Evolutionary conservation across 1,139 yeast species (phyloP).

Genomic region (Candida smagusa): DNA sequence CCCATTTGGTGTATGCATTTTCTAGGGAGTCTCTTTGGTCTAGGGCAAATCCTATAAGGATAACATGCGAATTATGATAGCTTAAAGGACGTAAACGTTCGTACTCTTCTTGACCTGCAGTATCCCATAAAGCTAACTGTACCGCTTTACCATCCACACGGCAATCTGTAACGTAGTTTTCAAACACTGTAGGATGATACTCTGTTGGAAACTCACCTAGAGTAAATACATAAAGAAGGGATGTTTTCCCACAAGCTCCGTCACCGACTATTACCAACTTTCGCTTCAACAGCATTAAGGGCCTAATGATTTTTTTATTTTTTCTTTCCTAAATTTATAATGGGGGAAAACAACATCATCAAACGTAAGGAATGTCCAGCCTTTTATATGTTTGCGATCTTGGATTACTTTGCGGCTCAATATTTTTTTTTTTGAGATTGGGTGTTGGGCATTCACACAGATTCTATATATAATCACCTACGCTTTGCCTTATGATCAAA

Average conservation of each 20-base stretch:
- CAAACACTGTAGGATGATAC: slow-evolving; percentile 93
- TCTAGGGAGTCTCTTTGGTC: slow-evolving; percentile 68
- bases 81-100: slow-evolving; percentile 80
- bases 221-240: slow-evolving; percentile 85
- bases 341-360: too few species aligned
- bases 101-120: slow-evolving; percentile 95
- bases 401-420: too few species aligned
- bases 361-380: too few species aligned
- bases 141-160: slow-evolving; percentile 91
- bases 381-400: too few species aligned
- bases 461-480: too few species aligned
- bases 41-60: slow-evolving; percentile 68
- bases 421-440: too few species aligned
- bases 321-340: too few species aligned
- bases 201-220: slow-evolving; percentile 82
- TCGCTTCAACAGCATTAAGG: slow-evolving; percentile 40
- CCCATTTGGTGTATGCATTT: slow-evolving; percentile 72
- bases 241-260: slow-evolving; percentile 95
- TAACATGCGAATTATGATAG: slow-evolving; percentile 72
- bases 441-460: too few species aligned
- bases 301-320: too few species aligned
- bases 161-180: slow-evolving; percentile 90
- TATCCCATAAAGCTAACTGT: slow-evolving; percentile 89
- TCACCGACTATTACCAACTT: slow-evolving; percentile 92
- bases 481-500: too few species aligned